phyloP scores from a whole-genome alignment of 768 basidiomycete species.

The Hygrocybe punicea region DNA sequence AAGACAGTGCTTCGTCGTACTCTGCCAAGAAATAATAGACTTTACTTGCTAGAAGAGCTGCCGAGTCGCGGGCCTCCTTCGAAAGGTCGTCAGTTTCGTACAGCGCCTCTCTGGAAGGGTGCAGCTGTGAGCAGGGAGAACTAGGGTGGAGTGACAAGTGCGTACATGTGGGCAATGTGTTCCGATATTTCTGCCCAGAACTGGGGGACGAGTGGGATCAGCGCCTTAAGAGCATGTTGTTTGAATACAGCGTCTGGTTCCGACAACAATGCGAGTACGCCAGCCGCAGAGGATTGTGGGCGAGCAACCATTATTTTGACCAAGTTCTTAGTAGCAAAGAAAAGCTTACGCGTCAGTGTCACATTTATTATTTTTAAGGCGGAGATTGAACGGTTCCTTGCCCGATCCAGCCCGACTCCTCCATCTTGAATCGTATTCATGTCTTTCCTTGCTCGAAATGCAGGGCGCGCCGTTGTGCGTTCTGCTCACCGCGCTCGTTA shows the following conservation, averaged over 20 bases:
- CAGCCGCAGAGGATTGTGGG: conserved; percentile 78
- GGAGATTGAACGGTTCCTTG: conserved; percentile 32
- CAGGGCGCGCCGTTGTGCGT: conserved; percentile 48
- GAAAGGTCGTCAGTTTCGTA: conserved; percentile 82
- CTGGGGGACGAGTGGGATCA: conserved; percentile 81
- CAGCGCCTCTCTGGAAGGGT: conserved; percentile 70
- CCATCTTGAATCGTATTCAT: conserved; percentile 32
- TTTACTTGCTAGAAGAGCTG: conserved; percentile 93
- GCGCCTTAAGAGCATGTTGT: conserved; percentile 82
- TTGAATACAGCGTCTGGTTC: conserved; percentile 87
- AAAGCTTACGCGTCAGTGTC: conserved; percentile 14
- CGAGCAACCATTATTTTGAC: conserved; percentile 56
- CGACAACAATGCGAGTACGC: conserved; percentile 85
- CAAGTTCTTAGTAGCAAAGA: conserved; percentile 11
- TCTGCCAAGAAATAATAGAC: conserved; percentile 96
- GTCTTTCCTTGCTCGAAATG: conserved; percentile 49
- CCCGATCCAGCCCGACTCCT: conserved; percentile 6
- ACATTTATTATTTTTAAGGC: conserved; percentile 14
- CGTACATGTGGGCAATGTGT: conserved; percentile 84
- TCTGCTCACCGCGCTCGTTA: conserved; percentile 40
- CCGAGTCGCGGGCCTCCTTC: conserved; percentile 69
- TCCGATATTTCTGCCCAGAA: conserved; percentile 99
- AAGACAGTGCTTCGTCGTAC: conserved; percentile 92
- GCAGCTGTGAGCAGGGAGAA: conserved; percentile 10
- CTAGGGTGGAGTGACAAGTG: conserved; percentile 15